phyloP scores from a whole-genome alignment of 768 basidiomycete species.

The Basidioascus undulatus region DNA sequence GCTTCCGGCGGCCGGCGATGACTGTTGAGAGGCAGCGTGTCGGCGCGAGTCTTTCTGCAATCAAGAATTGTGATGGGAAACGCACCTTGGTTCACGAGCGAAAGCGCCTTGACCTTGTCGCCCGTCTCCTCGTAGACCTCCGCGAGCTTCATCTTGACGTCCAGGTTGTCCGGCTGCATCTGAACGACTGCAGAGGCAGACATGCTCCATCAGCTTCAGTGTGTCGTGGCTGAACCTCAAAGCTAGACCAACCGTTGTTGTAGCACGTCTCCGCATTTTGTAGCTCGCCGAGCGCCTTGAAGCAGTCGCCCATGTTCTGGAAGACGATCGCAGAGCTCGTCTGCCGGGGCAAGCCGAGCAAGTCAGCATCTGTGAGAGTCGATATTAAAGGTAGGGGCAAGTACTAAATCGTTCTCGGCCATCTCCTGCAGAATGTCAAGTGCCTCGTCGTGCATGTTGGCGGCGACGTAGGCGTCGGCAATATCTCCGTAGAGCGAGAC shows the following conservation, averaged over 20 bases:
- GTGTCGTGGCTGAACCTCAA: too few relatives aligned
- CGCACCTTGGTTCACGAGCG: constrained; percentile 60
- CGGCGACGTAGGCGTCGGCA: constrained; percentile 59
- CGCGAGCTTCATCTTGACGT: constrained; percentile 72
- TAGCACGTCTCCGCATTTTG: constrained; percentile 58
- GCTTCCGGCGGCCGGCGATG: not conserved
- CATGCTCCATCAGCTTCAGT: too few relatives aligned
- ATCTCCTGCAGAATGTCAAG: constrained; percentile 54
- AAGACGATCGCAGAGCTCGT: constrained; percentile 12
- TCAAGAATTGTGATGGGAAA: not conserved
- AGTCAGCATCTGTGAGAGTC: too few relatives aligned
- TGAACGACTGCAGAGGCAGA: constrained; percentile 30
- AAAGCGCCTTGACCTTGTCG: constrained; percentile 54
- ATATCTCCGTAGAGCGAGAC: constrained; percentile 57
- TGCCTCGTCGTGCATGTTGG: constrained; percentile 52
- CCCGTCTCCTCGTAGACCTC: constrained; percentile 68
- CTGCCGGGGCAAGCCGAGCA: not conserved
- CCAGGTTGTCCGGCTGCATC: constrained; percentile 48
- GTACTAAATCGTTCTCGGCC: constrained; percentile 45
- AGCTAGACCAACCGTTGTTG: constrained; percentile 33
- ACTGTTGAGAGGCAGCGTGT: constrained; percentile 3
- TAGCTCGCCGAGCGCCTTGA: constrained; percentile 47
- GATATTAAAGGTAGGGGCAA: constrained; percentile 14
- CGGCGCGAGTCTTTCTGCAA: not conserved
- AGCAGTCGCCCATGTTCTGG: constrained; percentile 59